Base-by-base conservation (phyloP, 495 filamentous ascomycete genomes). In the Penicillium silybi region DNA sequence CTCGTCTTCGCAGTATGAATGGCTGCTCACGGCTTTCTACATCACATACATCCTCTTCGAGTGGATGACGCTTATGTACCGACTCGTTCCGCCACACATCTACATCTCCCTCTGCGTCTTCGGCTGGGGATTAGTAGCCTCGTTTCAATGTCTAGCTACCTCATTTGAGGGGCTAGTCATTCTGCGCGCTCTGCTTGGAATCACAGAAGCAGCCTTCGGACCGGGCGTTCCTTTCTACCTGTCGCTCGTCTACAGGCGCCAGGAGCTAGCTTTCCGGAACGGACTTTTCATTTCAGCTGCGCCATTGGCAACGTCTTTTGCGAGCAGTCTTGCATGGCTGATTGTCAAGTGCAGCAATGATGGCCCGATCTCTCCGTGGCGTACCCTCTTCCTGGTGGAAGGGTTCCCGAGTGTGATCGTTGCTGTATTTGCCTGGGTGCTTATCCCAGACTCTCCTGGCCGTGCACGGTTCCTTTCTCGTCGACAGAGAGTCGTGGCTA, bases 21-120 rank as follows among this genome's bases (percentile, higher is more conserved):
- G 84, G 84, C 76, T 85, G 9, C 73, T 87, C 38, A 83, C 85
- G 0, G 76, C 79, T 0, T 85, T 85, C 56, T 87, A 87, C 49
- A 83, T 84, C 54, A 83, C 79, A 35, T 95, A 91, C 67, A 85
- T 92, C 56, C 62, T 82, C 0, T 85, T 93, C 41, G 89, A 87
- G 68, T 85, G 80, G 80, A 83, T 84, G 82, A 82, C 80, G 2
- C 61, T 87, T 15, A 74, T 85, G 64, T 87, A 83, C 63, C 74
- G 74, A 16, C 50, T 81, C 10, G 64, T 83, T 1, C 75, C 76
- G 2, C 69, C 81, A 4, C 83, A 84, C 54, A 79, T 82, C 50
- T 87, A 86, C 57, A 76, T 78, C 22, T 67, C 67, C 15, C 56
- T 75, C 6, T 77, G 72, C 38, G 72, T 75, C 6, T 74, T 58